Evolutionary conservation across 345 rosid genomes (phyloP).

Genomic region (Populus tremula): DNA sequence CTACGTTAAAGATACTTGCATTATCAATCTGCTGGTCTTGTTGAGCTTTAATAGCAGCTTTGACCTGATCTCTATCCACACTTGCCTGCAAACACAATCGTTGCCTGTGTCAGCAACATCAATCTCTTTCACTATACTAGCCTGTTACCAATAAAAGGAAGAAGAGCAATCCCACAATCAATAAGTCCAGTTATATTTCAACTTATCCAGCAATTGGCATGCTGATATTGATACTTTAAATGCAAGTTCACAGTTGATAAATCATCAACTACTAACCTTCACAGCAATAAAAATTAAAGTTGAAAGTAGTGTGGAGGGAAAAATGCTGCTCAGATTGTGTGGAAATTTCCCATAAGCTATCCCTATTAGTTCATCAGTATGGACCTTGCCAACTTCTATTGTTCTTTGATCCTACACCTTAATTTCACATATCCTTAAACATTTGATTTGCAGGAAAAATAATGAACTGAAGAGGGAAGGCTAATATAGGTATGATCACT

Average conservation of each 20-base stretch:
- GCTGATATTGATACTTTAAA: neutral
- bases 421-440: neutral
- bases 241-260: neutral
- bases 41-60: conserved; percentile 99
- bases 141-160: neutral
- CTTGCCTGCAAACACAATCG: conserved; percentile 52
- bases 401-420: neutral
- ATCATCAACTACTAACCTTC: neutral
- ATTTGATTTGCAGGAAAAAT: neutral
- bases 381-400: neutral
- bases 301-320: too few species aligned
- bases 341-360: neutral
- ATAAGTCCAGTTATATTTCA: neutral
- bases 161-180: neutral
- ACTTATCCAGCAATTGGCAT: neutral
- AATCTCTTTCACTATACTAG: neutral
- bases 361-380: neutral
- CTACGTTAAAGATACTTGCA: conserved; percentile 37
- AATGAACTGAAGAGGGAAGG: neutral
- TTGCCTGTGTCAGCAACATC: neutral
- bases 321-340: neutral
- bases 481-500: neutral
- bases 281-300: neutral
- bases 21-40: conserved; percentile 96
- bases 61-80: conserved; percentile 86